Evolutionary conservation across 2,329 filamentous ascomycete genomes (phyloP).

Genomic region (Aureobasidium sp.): DNA sequence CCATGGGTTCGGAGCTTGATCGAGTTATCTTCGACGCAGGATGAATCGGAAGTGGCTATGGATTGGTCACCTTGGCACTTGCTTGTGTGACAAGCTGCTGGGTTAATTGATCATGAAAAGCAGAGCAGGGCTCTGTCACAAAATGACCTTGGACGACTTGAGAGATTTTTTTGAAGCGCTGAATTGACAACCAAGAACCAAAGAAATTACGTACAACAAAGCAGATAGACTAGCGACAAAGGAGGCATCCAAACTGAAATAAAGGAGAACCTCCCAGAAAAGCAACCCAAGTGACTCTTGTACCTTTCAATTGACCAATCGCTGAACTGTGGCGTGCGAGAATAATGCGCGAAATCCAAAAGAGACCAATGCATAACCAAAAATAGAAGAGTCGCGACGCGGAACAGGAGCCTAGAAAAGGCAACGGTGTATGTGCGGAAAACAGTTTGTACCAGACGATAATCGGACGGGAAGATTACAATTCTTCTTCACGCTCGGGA

Average conservation of each 20-base stretch:
- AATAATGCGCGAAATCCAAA: not conserved
- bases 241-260: not conserved
- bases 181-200: not conserved
- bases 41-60: too few species aligned
- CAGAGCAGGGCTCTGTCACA: too few species aligned
- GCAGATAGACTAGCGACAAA: not conserved
- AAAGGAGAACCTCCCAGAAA: not conserved
- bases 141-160: too few species aligned
- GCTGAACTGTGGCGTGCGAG: not conserved
- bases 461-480: not conserved
- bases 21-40: too few species aligned
- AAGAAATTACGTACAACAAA: not conserved
- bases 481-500: conserved; percentile 7
- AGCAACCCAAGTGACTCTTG: not conserved
- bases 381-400: not conserved
- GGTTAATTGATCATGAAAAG: too few species aligned
- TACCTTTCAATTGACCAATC: not conserved
- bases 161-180: not conserved
- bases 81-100: too few species aligned
- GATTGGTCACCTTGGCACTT: too few species aligned
- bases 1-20: too few species aligned
- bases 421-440: not conserved
- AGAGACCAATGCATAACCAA: not conserved
- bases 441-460: not conserved
- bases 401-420: not conserved